Evolutionary conservation across 768 basidiomycete species (phyloP), one percentile per base, ranked within the genome.

Genomic region (Panaeolus papilionaceus): DNA sequence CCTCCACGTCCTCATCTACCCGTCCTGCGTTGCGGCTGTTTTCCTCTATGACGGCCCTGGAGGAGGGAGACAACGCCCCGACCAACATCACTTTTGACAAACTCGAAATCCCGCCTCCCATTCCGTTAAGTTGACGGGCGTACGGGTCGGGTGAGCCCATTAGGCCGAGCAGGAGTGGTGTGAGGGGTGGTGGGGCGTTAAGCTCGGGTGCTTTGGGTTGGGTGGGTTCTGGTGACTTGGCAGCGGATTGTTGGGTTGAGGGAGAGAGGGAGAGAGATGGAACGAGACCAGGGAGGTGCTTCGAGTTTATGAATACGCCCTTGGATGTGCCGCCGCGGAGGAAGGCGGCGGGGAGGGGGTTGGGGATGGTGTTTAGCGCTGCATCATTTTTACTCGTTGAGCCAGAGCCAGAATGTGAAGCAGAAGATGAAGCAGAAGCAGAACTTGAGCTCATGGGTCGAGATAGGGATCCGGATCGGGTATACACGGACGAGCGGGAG

Each of bases 121-220:
- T 92, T 11, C 92, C 92, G 70, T 94, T 89, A 14, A 93, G 81
- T 76, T 94, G 92, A 16, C 91, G 80, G 1, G 86, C 86, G 70
- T 91, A 79, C 2, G 88, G 82, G 72, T 94, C 92, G 0, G 92
- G 92, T 3, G 91, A 92, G n/a, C 92, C 92, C 91, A 93, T 93
- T 14, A 92, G 84, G 0, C 89, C 85, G 9, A 89, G 83, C 70
- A 93, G 90, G 61, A 92, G 87, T 38, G 79, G 78, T 16, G 79
- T 76, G 6, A 11, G 16, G 28, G 10, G 4, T 26, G 26, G 28
- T 5, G 28, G 26, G 49, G 20, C 8, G 20, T 20, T 51, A 3
- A 28, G 26, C 10, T 6, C 18, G 10, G 23, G 26, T 28, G 49
- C 6, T 8, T 20, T 11, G 1, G 45, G 20, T 33, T 51, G 49